Base-by-base conservation (phyloP, 495 filamentous ascomycete species). In the Xanthoparmelia taractica region DNA sequence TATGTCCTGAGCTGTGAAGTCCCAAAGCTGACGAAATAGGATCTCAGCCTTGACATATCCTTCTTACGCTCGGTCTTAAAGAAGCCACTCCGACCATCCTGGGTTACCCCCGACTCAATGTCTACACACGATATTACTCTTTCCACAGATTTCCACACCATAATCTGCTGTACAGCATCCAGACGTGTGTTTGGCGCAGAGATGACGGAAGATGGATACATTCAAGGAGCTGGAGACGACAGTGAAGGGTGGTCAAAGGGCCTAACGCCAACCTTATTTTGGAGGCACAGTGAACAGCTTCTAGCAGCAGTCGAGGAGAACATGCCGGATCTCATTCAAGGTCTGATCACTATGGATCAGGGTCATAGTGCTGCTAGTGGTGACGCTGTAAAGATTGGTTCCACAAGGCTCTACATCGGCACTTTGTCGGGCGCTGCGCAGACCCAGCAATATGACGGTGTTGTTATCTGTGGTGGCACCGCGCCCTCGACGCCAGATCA, bases 181-280 rank as follows among this genome's bases (percentile, higher is more conserved):
- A 79, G 84, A 41, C 79, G 87, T 15, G 82, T 90, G 0, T 75
- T 73, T 18, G 86, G 85, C 8, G 81, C 80, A 0, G 88, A 91
- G 69, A 79, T 85, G 60, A 84, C 83, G 36, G 82, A 83, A 65
- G 84, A 83, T 6, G 88, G 86, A 33, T 98, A 98, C 70, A 89
- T 98, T 65, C 94, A 97, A 73, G 94, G 94, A 31, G 92, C 92
- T 17, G 93, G 87, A 8, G 93, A 97, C 74, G 93, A 97, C 70
- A 89, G 86, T 25, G 93, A 97, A 75, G 86, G 85, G 45, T 98
- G 94, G 94, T 85, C 90, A 41, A 74, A 82, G 47, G 88, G 89
- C 1, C 75, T 97, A 15, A 93, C 88, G 12, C 82, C 93, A 13
- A 73, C 72, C 2, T 65, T 91, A 5, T 97, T 96, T 73, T 97